Evolutionary conservation across 2,329 filamentous ascomycete species (phyloP), one percentile per base, ranked within the genome.

Genomic region (Monosporascus sp.): DNA sequence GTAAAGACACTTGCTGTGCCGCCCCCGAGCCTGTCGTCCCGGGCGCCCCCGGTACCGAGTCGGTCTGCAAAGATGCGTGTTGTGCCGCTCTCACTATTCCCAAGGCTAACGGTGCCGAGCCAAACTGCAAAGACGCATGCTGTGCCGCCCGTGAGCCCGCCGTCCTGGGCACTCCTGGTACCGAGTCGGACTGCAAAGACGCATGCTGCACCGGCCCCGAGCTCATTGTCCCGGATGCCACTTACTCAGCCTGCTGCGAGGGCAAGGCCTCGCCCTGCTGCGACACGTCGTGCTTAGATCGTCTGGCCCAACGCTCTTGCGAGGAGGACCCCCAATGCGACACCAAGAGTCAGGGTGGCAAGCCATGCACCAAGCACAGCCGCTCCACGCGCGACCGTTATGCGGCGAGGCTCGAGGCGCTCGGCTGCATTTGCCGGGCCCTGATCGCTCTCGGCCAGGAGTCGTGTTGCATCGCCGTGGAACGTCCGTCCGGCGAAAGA

Each of bases 341-440:
- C 20, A 44, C 72, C 31, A 27, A 22, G 22, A 46, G 22, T 14
- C 22, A 27, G 42, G 15, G n/a, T 3, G 42, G 42, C 42, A 22
- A 31, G 42, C 42, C 42, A n/a, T 79, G 76, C 57, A 56, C 54
- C 25, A 47, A 67, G 6, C 76, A 79, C 54, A 53, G 54, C 1
- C 62, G 59, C 11, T 67, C 67, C 6, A 62, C 69, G 2, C 69
- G 65, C 27, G 62, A 70, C 24, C 68, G 62, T 24, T 81, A 80
- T 50, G 69, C 66, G 1, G 68, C 69, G 3, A 74, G 60, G 15
- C 71, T 82, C 2, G 62, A 73, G 45, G 73, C 77, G 5, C 63
- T 82, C 1, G 78, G 78, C 3, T 82, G 79, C 60, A 76, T 82
- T 55, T 82, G 79, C 53, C 73, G 78, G 18, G 72, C 76, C 20